Conservation (phyloP, 805 yeast genomes). For the Ogataea salicorniae region DNA sequence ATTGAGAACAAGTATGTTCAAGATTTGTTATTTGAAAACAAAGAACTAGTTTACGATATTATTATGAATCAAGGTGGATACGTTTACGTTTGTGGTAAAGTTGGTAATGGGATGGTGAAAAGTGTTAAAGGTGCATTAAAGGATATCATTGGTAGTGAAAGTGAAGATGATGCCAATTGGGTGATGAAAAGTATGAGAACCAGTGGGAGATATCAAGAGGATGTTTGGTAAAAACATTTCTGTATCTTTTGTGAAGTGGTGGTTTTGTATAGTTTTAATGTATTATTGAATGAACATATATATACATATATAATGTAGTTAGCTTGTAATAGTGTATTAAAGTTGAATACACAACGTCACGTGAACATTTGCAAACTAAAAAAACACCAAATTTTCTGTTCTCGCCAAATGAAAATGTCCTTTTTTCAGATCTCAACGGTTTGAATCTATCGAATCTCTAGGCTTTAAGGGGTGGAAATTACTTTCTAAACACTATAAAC, state of each 20-base stretch:
- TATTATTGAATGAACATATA: too few relatives aligned
- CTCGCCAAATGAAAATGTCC: too few relatives aligned
- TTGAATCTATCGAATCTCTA: too few relatives aligned
- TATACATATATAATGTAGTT: too few relatives aligned
- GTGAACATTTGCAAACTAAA: too few relatives aligned
- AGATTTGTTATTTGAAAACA: constrained; percentile 53
- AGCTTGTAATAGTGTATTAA: too few relatives aligned
- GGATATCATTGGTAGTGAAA: constrained; percentile 51
- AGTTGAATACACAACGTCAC: too few relatives aligned
- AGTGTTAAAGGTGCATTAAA: constrained; percentile 71
- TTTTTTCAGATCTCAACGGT: too few relatives aligned
- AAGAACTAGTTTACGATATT: constrained; percentile 42
- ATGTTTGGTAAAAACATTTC: constrained; percentile 67
- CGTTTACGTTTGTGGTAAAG: constrained; percentile 94
- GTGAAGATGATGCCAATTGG: constrained; percentile 60
- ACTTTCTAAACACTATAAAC: too few relatives aligned
- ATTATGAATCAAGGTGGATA: constrained; percentile 59
- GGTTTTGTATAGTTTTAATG: too few relatives aligned
- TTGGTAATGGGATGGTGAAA: constrained; percentile 75
- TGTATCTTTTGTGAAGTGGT: neutral
- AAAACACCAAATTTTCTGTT: too few relatives aligned
- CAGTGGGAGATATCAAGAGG: constrained; percentile 87
- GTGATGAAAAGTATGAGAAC: constrained; percentile 67
- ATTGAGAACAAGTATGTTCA: constrained; percentile 63
- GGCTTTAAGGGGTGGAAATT: too few relatives aligned